Conservation (phyloP, 495 filamentous ascomycete species). For the Aspergillus wentii region DNA sequence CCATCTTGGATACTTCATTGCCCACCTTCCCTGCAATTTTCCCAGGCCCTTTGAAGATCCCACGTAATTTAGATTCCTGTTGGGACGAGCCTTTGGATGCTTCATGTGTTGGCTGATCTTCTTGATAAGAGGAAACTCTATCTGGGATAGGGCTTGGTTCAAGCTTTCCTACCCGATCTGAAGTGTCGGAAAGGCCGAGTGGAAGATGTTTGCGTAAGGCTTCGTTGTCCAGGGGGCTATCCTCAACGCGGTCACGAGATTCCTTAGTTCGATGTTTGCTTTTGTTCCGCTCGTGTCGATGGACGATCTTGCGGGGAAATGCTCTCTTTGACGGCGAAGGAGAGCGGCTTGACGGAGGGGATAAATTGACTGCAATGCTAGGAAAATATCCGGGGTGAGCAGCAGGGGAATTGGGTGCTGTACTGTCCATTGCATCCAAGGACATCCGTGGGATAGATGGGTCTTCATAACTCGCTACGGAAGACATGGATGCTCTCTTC, state of each 20-base stretch:
- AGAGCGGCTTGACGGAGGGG: slow-evolving; percentile 47
- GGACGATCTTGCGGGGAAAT: slow-evolving; percentile 37
- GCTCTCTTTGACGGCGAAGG: slow-evolving; percentile 46
- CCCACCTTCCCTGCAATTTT: slow-evolving; percentile 50
- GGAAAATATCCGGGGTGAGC: slow-evolving; percentile 43
- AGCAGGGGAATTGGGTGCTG: slow-evolving; percentile 43
- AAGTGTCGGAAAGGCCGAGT: slow-evolving; percentile 8
- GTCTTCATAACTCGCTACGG: slow-evolving; percentile 31
- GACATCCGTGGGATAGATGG: slow-evolving; percentile 35
- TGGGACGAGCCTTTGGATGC: slow-evolving; percentile 21
- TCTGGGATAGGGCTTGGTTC: slow-evolving; percentile 32
- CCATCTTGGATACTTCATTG: slow-evolving; percentile 53
- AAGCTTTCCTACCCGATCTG: slow-evolving; percentile 12
- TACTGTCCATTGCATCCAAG: slow-evolving; percentile 43
- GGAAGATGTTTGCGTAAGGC: slow-evolving; percentile 13
- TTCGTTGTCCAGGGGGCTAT: slow-evolving; percentile 15
- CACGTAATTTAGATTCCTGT: slow-evolving; percentile 40
- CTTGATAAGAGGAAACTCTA: slow-evolving; percentile 20
- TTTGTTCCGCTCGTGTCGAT: slow-evolving; percentile 40
- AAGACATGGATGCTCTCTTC: slow-evolving; percentile 28
- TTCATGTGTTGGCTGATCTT: slow-evolving; percentile 16
- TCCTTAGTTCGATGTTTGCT: slow-evolving; percentile 32
- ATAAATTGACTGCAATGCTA: slow-evolving; percentile 53
- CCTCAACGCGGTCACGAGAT: slow-evolving; percentile 14
- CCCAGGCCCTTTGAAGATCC: slow-evolving; percentile 50